Conservation (phyloP, 805 yeast genomes). For the Myxozyma melibiosi region DNA sequence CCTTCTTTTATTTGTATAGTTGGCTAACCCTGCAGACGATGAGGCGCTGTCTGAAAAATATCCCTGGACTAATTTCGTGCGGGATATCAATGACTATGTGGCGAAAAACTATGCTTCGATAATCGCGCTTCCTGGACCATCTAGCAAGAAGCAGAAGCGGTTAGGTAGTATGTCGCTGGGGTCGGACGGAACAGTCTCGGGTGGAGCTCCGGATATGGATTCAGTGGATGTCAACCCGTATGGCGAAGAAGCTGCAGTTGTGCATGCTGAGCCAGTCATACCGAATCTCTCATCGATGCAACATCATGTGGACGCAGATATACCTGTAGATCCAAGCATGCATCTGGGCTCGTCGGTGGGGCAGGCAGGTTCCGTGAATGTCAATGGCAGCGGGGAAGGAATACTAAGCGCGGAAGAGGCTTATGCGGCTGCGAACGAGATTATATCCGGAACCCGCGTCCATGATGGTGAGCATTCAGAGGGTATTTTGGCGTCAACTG, state of each 20-base stretch:
- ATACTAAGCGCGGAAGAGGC: constrained; percentile 8
- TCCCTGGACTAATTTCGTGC: constrained; percentile 83
- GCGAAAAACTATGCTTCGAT: constrained; percentile 51
- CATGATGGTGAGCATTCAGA: background rate
- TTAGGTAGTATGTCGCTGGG: background rate
- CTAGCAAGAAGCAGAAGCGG: background rate
- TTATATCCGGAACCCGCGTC: background rate
- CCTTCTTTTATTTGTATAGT: constrained; percentile 34
- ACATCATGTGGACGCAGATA: constrained; percentile 24
- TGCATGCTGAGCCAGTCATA: constrained; percentile 10
- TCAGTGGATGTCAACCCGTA: background rate
- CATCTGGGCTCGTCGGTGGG: background rate
- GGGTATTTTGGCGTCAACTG: background rate
- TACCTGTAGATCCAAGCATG: constrained; percentile 19
- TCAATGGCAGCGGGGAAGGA: background rate
- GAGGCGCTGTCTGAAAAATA: constrained; percentile 67
- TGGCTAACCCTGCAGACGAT: constrained; percentile 51
- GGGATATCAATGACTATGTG: constrained; percentile 76
- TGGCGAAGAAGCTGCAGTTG: background rate
- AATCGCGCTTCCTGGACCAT: constrained; percentile 19
- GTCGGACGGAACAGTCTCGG: too few species aligned
- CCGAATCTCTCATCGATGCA: constrained; percentile 1
- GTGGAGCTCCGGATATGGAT: too few species aligned
- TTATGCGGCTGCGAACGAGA: constrained; percentile 9
- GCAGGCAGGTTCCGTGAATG: background rate